phyloP scores from a whole-genome alignment of 176 grass and related monocot genomes.

The Paspalum vaginatum region DNA sequence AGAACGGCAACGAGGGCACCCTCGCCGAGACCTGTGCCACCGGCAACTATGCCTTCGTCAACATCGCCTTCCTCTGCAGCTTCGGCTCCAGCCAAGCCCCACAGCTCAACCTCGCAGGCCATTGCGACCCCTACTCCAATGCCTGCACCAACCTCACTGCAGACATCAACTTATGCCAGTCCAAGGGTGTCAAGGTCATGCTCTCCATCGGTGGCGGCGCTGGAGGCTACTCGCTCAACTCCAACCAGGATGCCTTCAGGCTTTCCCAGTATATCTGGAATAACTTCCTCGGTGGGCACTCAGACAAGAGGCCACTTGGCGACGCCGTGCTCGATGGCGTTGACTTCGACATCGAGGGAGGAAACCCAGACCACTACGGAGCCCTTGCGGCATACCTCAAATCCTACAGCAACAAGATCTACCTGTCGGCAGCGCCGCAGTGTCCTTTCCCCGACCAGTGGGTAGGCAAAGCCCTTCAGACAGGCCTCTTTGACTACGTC shows the following conservation, averaged over 20 bases:
- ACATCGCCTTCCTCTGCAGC: constrained; percentile 64
- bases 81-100: constrained; percentile 59
- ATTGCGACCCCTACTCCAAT: constrained; percentile 59
- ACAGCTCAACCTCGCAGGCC: constrained; percentile 64
- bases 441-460: constrained; percentile 64
- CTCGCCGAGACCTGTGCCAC: constrained; percentile 62
- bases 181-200: constrained; percentile 61
- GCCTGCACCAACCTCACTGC: constrained; percentile 57
- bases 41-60: constrained; percentile 60
- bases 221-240: constrained; percentile 52
- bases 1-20: constrained; percentile 67
- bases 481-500: constrained; percentile 67
- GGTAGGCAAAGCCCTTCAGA: constrained; percentile 50
- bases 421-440: constrained; percentile 61
- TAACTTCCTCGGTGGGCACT: constrained; percentile 52
- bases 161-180: constrained; percentile 57
- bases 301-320: constrained; percentile 48
- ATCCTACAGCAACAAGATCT: constrained; percentile 46
- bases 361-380: constrained; percentile 51
- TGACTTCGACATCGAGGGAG: constrained; percentile 75
- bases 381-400: constrained; percentile 55
- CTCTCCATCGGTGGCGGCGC: constrained; percentile 69
- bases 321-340: constrained; percentile 57
- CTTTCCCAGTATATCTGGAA: constrained; percentile 66
- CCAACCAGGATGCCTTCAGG: constrained; percentile 40